phyloP scores from a whole-genome alignment of 2,329 filamentous ascomycete species.

The Drechslerella stenobrocha region DNA sequence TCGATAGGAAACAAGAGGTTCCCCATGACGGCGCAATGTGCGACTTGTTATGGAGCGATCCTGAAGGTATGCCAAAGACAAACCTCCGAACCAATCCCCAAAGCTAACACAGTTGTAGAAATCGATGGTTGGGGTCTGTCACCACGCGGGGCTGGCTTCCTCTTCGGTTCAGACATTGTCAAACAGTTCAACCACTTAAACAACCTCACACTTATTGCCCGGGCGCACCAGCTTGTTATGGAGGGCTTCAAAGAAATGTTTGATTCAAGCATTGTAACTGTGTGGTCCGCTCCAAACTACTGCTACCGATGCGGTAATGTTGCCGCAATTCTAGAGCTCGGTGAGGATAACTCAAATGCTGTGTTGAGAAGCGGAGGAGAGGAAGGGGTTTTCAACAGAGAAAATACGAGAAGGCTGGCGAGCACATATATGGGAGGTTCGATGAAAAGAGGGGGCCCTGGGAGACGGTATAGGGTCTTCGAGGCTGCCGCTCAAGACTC shows the following conservation, averaged over 20 bases:
- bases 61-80: slow-evolving; percentile 62
- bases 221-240: slow-evolving; percentile 97
- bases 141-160: slow-evolving; percentile 88
- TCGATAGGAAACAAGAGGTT: slow-evolving; percentile 97
- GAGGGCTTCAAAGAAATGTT: slow-evolving; percentile 99
- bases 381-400: slow-evolving; percentile 63
- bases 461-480: slow-evolving; percentile 89
- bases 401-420: slow-evolving; percentile 54
- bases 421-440: slow-evolving; percentile 58
- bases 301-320: slow-evolving; percentile 96
- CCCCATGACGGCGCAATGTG: slow-evolving; percentile 99
- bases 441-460: slow-evolving; percentile 67
- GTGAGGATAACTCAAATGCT: slow-evolving; percentile 75
- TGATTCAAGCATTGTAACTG: slow-evolving; percentile 89
- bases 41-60: slow-evolving; percentile 95
- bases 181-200: slow-evolving; percentile 95
- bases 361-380: slow-evolving; percentile 73
- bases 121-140: slow-evolving; percentile 96
- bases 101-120: slow-evolving; percentile 59
- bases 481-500: slow-evolving; percentile 95
- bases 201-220: slow-evolving; percentile 85
- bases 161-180: slow-evolving; percentile 94
- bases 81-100: not conserved
- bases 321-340: slow-evolving; percentile 88
- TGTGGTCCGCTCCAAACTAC: slow-evolving; percentile 98